Evolutionary conservation across 1,284 basidiomycete genomes (phyloP).

Genomic region (Naganishia sp.): DNA sequence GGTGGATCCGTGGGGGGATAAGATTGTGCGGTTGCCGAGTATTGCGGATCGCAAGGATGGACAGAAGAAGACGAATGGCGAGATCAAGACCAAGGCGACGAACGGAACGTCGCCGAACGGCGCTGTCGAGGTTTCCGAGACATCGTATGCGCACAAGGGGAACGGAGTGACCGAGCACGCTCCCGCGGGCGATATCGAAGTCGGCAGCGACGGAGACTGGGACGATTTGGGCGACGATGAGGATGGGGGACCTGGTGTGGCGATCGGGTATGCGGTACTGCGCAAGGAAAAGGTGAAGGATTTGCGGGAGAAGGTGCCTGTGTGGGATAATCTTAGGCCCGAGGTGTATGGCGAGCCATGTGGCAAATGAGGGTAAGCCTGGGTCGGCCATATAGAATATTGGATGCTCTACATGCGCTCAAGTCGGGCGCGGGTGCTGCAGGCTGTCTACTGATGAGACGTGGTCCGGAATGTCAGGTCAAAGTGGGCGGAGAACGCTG

Average conservation of each 20-base stretch:
- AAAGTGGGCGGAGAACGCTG: too few relatives aligned
- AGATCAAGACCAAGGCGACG: not conserved
- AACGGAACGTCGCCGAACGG: constrained; percentile 5
- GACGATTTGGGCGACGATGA: constrained; percentile 22
- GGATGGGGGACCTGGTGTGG: constrained; percentile 16
- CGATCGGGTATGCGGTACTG: constrained; percentile 28
- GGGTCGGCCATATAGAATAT: too few relatives aligned
- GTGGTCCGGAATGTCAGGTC: too few relatives aligned
- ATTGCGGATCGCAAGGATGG: constrained; percentile 25
- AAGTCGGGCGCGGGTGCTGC: too few relatives aligned
- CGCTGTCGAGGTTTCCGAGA: not conserved
- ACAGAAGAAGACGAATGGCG: constrained; percentile 17
- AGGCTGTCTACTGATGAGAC: too few relatives aligned
- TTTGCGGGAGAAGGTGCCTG: constrained; percentile 18
- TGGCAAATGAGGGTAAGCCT: not conserved
- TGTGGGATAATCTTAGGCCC: constrained; percentile 21
- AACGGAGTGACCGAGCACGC: constrained; percentile 5
- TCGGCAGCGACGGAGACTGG: constrained; percentile 15
- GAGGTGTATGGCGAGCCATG: constrained; percentile 28
- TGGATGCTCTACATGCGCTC: too few relatives aligned
- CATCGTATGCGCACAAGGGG: constrained; percentile 13
- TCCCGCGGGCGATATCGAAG: constrained; percentile 8
- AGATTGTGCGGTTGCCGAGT: constrained; percentile 22
- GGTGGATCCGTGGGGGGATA: constrained; percentile 29
- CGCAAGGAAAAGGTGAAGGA: constrained; percentile 20